A percentile compares a stretch with the other conserved stretches of the same genome.
phyloP scores from a whole-genome alignment of 2,329 filamentous ascomycete species.

The Penicillium sp. region DNA sequence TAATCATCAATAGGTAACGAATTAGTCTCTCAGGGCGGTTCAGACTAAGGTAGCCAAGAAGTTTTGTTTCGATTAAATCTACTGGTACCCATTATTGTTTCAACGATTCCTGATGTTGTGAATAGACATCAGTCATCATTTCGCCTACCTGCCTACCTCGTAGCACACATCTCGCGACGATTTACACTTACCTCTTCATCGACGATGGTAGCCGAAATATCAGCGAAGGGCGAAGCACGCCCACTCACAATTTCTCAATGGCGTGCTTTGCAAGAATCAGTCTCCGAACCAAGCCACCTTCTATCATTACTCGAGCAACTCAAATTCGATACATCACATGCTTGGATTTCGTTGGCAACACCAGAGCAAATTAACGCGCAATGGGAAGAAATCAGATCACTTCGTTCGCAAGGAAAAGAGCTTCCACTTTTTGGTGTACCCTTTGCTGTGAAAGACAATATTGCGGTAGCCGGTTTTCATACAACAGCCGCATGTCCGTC shows the following conservation, averaged over 20 bases:
- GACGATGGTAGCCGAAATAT: too few species aligned
- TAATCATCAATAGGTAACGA: too few species aligned
- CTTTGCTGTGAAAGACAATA: slow-evolving; percentile 52
- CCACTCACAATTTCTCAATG: not conserved
- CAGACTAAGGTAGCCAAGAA: too few species aligned
- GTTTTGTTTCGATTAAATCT: too few species aligned
- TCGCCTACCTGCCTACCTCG: too few species aligned
- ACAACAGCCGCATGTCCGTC: slow-evolving; percentile 52
- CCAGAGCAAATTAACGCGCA: not conserved
- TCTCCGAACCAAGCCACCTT: not conserved
- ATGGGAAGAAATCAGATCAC: not conserved
- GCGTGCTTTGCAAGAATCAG: not conserved
- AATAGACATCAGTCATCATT: too few species aligned
- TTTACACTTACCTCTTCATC: too few species aligned
- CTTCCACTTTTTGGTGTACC: slow-evolving; percentile 31
- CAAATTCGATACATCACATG: not conserved
- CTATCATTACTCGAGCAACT: not conserved
- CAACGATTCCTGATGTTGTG: too few species aligned
- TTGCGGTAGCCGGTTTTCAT: slow-evolving; percentile 46
- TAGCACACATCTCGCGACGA: too few species aligned
- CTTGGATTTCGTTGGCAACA: slow-evolving; percentile 5
- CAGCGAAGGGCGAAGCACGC: too few species aligned
- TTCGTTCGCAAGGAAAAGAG: not conserved
- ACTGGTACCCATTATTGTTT: too few species aligned
- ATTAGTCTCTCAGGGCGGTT: too few species aligned